phyloP scores from a whole-genome alignment of 208 protist species.

The Trypanosoma conorhini region DNA sequence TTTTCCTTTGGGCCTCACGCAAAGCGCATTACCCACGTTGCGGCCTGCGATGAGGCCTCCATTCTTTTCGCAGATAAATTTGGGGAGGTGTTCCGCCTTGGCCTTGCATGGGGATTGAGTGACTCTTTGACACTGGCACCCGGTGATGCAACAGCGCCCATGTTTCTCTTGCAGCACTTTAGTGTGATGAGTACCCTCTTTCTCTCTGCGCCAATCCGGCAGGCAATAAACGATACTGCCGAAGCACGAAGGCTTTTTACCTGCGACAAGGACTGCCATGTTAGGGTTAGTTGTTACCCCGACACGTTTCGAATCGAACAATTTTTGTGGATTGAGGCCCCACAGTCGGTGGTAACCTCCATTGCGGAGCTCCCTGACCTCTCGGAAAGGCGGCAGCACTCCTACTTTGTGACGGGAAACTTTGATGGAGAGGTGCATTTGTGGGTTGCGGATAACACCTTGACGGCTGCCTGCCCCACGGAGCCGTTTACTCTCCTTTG shows the following conservation, averaged over 20 bases:
- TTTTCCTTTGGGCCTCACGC: slow-evolving; percentile 76
- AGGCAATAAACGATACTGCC: slow-evolving; percentile 9
- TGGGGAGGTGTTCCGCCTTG: slow-evolving; percentile 80
- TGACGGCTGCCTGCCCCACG: slow-evolving; percentile 39
- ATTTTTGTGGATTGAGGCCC: slow-evolving; percentile 66
- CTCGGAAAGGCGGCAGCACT: slow-evolving; percentile 28
- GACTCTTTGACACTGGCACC: slow-evolving; percentile 37
- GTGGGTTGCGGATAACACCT: slow-evolving; percentile 71
- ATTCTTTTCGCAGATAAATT: slow-evolving; percentile 92
- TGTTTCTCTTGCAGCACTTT: slow-evolving; percentile 86
- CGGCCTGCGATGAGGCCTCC: slow-evolving; percentile 46
- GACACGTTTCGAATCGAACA: slow-evolving; percentile 81
- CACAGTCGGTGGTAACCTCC: slow-evolving; percentile 67
- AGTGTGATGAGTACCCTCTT: slow-evolving; percentile 74
- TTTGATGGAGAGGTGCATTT: slow-evolving; percentile 63
- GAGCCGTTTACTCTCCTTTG: slow-evolving; percentile 32
- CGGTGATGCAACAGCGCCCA: not conserved
- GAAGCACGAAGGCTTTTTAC: slow-evolving; percentile 69
- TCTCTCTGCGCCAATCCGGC: slow-evolving; percentile 56
- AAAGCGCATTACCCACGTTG: slow-evolving; percentile 82
- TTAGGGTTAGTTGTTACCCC: slow-evolving; percentile 77
- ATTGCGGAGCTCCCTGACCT: slow-evolving; percentile 54
- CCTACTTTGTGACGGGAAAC: slow-evolving; percentile 69
- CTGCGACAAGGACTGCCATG: slow-evolving; percentile 83
- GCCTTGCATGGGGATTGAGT: slow-evolving; percentile 51